Conservation (phyloP, 2,329 filamentous ascomycete species). For the Anthostomella pinea region DNA sequence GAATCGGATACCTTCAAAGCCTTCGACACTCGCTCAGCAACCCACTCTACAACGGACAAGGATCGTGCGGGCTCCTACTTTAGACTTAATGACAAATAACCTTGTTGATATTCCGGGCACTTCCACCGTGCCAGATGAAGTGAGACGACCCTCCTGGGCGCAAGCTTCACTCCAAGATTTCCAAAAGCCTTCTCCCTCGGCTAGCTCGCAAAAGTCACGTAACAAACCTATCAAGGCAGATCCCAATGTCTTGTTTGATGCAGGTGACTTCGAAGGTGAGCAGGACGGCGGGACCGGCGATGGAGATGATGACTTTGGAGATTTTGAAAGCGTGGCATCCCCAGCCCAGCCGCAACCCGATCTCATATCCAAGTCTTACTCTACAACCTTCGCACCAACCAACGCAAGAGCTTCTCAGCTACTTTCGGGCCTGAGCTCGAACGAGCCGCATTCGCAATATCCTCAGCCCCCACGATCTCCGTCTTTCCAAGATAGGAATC, state of each 20-base stretch:
- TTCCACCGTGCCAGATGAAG: slow-evolving; percentile 8
- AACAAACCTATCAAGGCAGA: slow-evolving; percentile 29
- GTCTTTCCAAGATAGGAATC: slow-evolving; percentile 52
- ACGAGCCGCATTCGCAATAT: slow-evolving; percentile 35
- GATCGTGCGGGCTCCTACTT: slow-evolving; percentile 46
- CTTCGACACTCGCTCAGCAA: slow-evolving; percentile 7
- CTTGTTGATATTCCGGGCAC: slow-evolving; percentile 38
- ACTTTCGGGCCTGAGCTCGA: slow-evolving; percentile 34
- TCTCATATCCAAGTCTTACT: slow-evolving; percentile 39
- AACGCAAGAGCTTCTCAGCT: slow-evolving; percentile 31
- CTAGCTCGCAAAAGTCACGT: slow-evolving; percentile 13
- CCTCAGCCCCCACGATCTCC: slow-evolving; percentile 50
- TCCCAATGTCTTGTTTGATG: slow-evolving; percentile 65
- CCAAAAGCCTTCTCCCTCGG: slow-evolving; percentile 7
- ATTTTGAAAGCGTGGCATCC: slow-evolving; percentile 51
- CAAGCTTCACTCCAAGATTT: slow-evolving; percentile 9
- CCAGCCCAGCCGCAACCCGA: slow-evolving; percentile 30
- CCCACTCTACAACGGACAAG: slow-evolving; percentile 24
- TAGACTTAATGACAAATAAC: slow-evolving; percentile 54
- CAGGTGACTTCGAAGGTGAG: slow-evolving; percentile 49
- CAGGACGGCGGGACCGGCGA: slow-evolving; percentile 39
- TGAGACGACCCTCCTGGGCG: slow-evolving; percentile 8
- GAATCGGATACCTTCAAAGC: background rate
- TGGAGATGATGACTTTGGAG: slow-evolving; percentile 58
- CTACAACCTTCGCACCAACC: slow-evolving; percentile 26